Evolutionary conservation across 2,329 filamentous ascomycete species (phyloP).

Genomic region (Aspergillus puulaauensis): DNA sequence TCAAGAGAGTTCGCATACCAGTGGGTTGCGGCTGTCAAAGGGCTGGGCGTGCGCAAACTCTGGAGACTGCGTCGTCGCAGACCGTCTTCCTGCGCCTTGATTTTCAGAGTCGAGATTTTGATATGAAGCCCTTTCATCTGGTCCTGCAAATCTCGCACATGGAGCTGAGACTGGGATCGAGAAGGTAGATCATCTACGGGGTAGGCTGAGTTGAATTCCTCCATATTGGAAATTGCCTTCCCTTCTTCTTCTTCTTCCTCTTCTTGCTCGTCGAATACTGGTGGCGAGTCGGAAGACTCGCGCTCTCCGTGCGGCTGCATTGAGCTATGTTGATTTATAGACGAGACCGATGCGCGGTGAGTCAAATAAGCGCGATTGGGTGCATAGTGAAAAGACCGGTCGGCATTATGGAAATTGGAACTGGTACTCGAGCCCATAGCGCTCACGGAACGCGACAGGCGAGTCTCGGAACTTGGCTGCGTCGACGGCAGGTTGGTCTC

Average conservation of each 20-base stretch:
- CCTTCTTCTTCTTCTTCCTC: conserved; percentile 24
- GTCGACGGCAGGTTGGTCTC: conserved; percentile 55
- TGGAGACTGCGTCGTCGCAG: conserved; percentile 75
- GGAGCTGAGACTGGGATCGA: conserved; percentile 69
- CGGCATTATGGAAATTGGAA: conserved; percentile 31
- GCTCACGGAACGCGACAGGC: conserved; percentile 61
- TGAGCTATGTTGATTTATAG: conserved; percentile 30
- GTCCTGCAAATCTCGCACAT: conserved; percentile 72
- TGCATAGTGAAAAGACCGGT: conserved; percentile 35
- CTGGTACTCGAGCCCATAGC: conserved; percentile 46
- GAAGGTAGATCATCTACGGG: conserved; percentile 50
- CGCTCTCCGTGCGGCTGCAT: conserved; percentile 15
- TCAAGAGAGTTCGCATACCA: conserved; percentile 49
- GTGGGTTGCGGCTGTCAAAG: conserved; percentile 71
- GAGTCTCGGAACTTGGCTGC: conserved; percentile 33
- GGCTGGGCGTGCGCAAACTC: conserved; percentile 72
- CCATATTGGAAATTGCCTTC: conserved; percentile 27
- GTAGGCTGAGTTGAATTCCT: conserved; percentile 37
- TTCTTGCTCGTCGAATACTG: conserved; percentile 28
- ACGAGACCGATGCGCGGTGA: conserved; percentile 37
- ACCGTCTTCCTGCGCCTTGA: conserved; percentile 76
- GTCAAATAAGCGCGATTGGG: conserved; percentile 32
- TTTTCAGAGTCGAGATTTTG: conserved; percentile 76
- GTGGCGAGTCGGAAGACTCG: conserved; percentile 21
- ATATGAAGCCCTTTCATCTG: conserved; percentile 85